These are phyloP conservation scores for Lablab purpureus DNA, from an alignment of 306 rosid genomes.

Conservation along the genomic window DNA sequence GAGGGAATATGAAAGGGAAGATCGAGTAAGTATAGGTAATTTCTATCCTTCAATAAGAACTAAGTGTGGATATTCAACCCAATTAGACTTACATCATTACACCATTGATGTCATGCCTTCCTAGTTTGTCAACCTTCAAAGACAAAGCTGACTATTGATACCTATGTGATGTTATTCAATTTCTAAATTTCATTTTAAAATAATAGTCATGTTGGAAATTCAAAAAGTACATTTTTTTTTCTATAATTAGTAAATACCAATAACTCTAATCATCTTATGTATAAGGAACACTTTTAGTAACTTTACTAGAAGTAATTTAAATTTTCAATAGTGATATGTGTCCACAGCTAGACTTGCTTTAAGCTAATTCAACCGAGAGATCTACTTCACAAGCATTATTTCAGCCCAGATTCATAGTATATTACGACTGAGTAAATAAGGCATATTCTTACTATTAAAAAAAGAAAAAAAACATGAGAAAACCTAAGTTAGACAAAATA, in stretches of 20 bases:
- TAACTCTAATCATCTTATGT: not conserved
- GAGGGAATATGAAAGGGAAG: not conserved
- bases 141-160: not conserved
- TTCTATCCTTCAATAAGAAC: not conserved
- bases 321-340: conserved; percentile 16
- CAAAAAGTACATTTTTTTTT: not conserved
- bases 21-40: not conserved
- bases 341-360: conserved; percentile 30
- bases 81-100: not conserved
- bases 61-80: not conserved
- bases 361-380: conserved; percentile 24
- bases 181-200: not conserved
- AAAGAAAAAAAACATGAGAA: conserved; percentile 3
- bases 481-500: conserved; percentile 46
- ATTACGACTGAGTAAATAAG: conserved; percentile 26
- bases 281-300: not conserved
- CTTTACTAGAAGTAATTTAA: not conserved
- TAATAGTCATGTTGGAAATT: not conserved
- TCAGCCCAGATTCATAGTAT: conserved; percentile 4
- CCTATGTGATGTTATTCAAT: not conserved
- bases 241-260: not conserved
- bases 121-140: not conserved
- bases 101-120: too few relatives aligned
- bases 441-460: conserved; percentile 2
- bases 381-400: conserved; percentile 33